Base-by-base conservation (phyloP, 257 asterid genomes). In the Catharanthus roseus region DNA sequence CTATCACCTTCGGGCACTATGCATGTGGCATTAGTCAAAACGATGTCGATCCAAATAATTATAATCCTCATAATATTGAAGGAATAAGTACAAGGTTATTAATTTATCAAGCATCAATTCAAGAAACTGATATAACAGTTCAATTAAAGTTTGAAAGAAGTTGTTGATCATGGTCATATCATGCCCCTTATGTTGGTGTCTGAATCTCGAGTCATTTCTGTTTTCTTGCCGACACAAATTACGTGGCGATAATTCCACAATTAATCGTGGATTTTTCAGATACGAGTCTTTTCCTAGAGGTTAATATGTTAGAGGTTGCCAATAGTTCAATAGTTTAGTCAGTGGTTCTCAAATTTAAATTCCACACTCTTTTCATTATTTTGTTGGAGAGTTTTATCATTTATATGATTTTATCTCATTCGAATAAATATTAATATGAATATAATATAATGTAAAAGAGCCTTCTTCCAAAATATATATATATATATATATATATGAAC, bases 211-310 rank as follows among this genome's bases (percentile, higher is more conserved):
- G 63, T 26, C 16, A 24, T 24, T 55, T 55, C 16, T 23, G 60
- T 11, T 10, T 12, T 56, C 36, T 12, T 51, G 29, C 58, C 58
- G 28, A 6, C 18, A 51, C 58, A 21, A 51, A 56, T 28, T 65
- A 65, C 70, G 70, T 42, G 70, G 15, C 70, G 36, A 42, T n/a
- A n/a, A 12, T 47, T 66, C 36, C 70, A 24, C 16, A 65, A 65
- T 8, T 4, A 42, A 47, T 1, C 2, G 70, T 65, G 65, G 38
- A 38, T 1, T 29, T 2, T 65, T 58, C 19, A 24, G 65, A 34
- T 26, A 47, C 29, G 10, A n/a, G 47, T 19, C 53, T 69, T n/a
- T 38, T 58, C 65, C 29, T 58, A 28, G 41, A 58, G 28, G 41
- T n/a, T n/a, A n/a, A n/a, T n/a, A n/a, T n/a, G n/a, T n/a, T n/a